These are phyloP conservation scores for Angomonas deanei DNA, from an alignment of 208 protist genomes.

Conservation along the genomic window DNA sequence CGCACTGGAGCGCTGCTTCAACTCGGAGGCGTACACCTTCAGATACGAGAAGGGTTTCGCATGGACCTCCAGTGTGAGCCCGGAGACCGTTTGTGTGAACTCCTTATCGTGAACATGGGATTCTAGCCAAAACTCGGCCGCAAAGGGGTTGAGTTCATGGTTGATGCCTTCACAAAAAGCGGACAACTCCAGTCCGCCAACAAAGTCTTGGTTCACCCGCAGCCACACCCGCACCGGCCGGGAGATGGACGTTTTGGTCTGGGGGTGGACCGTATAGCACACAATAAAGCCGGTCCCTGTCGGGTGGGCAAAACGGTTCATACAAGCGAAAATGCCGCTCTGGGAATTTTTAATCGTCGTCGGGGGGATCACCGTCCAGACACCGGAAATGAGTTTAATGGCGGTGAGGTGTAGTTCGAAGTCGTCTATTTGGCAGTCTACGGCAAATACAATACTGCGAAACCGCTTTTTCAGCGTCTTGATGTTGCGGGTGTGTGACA, in stretches of 20 bases:
- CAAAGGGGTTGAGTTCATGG: slow-evolving; percentile 33
- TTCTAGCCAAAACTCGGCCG: slow-evolving; percentile 42
- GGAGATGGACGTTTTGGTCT: background rate
- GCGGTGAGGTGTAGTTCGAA: slow-evolving; percentile 54
- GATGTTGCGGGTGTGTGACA: slow-evolving; percentile 33
- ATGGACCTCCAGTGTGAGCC: slow-evolving; percentile 36
- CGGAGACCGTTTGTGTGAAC: slow-evolving; percentile 26
- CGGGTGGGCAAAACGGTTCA: slow-evolving; percentile 63
- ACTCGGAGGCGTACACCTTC: slow-evolving; percentile 20
- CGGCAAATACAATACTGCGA: slow-evolving; percentile 50
- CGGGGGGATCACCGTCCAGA: slow-evolving; percentile 65
- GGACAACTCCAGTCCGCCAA: slow-evolving; percentile 38
- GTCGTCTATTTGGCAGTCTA: slow-evolving; percentile 41
- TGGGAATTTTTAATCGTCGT: slow-evolving; percentile 21
- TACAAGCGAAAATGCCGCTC: slow-evolving; percentile 48
- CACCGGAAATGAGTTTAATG: slow-evolving; percentile 43
- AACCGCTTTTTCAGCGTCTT: slow-evolving; percentile 31
- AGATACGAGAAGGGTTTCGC: slow-evolving; percentile 33
- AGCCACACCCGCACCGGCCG: slow-evolving; percentile 53
- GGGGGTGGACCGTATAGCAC: slow-evolving; percentile 47
- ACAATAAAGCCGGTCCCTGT: slow-evolving; percentile 75
- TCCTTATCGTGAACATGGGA: slow-evolving; percentile 6
- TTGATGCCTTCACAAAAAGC: slow-evolving; percentile 24
- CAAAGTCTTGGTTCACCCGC: slow-evolving; percentile 43
- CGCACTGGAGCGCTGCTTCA: slow-evolving; percentile 4